These are phyloP conservation scores for Cordyceps javanica DNA, from an alignment of 2,329 filamentous ascomycete genomes.

Conservation along the genomic window DNA sequence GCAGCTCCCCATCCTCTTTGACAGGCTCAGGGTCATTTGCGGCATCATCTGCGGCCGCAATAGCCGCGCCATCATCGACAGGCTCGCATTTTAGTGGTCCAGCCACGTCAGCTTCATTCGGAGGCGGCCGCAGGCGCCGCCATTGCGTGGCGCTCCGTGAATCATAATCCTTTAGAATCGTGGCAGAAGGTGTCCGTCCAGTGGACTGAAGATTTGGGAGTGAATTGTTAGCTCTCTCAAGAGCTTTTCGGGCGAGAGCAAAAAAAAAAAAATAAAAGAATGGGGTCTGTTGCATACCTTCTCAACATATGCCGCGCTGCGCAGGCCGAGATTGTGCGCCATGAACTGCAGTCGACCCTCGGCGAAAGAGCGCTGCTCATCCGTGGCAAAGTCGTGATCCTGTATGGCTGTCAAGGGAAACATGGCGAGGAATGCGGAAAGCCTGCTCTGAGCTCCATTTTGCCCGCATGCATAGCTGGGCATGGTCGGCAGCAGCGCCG, in stretches of 20 bases:
- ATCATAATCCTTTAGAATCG: neutral
- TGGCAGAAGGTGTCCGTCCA: neutral
- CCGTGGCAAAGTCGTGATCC: neutral
- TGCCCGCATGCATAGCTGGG: conserved; percentile 3
- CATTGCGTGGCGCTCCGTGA: neutral
- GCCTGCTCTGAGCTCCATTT: neutral
- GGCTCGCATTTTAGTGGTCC: neutral
- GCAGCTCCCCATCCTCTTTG: neutral
- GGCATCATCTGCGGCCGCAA: neutral
- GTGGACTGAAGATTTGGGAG: neutral
- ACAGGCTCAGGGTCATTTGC: neutral
- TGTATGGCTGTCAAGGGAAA: neutral
- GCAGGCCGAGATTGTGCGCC: neutral
- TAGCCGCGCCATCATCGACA: neutral
- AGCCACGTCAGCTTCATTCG: neutral
- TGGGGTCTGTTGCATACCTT: neutral
- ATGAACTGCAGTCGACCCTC: neutral
- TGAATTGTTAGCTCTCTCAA: neutral
- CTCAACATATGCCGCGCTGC: neutral
- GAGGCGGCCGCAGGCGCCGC: neutral
- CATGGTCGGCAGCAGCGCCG: neutral
- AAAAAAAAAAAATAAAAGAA: neutral
- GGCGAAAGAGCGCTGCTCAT: neutral
- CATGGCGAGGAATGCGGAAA: neutral
- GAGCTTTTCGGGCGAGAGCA: neutral